Percentiles rank a stretch among this genome's conserved stretches.
Evolutionary conservation across 768 basidiomycete genomes (phyloP).

Genomic region (Russula griseocarnosa): DNA sequence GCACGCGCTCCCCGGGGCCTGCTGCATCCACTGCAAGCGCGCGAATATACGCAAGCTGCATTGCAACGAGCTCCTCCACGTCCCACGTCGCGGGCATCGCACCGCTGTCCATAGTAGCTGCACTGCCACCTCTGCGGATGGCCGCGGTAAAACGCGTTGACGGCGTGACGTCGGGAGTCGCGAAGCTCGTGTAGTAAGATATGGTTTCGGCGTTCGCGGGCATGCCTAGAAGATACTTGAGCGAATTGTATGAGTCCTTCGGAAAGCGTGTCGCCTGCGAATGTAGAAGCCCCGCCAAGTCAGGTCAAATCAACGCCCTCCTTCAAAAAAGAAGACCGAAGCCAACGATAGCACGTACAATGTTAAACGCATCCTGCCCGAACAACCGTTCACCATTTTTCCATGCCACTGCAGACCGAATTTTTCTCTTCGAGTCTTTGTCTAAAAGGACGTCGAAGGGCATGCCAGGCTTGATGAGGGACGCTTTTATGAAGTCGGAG

Average conservation of each 20-base stretch:
- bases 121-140: slow-evolving; percentile 51
- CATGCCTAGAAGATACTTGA: slow-evolving; percentile 79
- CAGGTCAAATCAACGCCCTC: neutral
- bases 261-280: slow-evolving; percentile 88
- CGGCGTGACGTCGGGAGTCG: slow-evolving; percentile 54
- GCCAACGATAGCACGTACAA: slow-evolving; percentile 51
- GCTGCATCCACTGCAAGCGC: slow-evolving; percentile 76
- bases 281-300: neutral
- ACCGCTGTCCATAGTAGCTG: neutral
- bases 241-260: slow-evolving; percentile 73
- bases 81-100: slow-evolving; percentile 51
- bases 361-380: slow-evolving; percentile 81
- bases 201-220: slow-evolving; percentile 41
- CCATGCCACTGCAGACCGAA: slow-evolving; percentile 86
- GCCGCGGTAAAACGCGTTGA: slow-evolving; percentile 45
- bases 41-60: slow-evolving; percentile 90
- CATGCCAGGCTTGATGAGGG: slow-evolving; percentile 87
- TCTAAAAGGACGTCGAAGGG: slow-evolving; percentile 96
- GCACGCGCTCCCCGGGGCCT: slow-evolving; percentile 58
- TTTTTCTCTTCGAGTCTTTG: slow-evolving; percentile 96
- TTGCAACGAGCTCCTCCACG: slow-evolving; percentile 87
- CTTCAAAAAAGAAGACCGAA: neutral
- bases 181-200: slow-evolving; percentile 44
- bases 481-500: slow-evolving; percentile 95
- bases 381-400: slow-evolving; percentile 88